Base-by-base conservation (phyloP, 208 protist species). In the Porcisia deanei region DNA sequence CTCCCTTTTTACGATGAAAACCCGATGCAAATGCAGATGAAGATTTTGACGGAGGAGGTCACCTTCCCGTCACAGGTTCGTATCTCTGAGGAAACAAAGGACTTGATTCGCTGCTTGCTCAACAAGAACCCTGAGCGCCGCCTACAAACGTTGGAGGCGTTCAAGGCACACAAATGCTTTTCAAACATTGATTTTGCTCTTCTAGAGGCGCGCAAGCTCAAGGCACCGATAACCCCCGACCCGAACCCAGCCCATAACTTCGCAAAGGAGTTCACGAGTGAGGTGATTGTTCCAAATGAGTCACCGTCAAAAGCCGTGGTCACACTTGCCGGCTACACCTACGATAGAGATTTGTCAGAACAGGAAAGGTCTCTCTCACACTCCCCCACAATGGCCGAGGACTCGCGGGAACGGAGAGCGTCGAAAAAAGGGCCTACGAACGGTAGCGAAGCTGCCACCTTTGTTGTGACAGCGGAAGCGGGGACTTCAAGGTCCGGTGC, bases 1-100 rank as follows among this genome's bases (percentile, higher is more conserved):
- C 88, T 97, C n/a, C 97, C 98, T 4, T 99, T 98, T 79, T 98
- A 96, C 83, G 82, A 89, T 80, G 91, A 98, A 65, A 98, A 97
- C 72, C 75, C 83, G 53, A 87, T 89, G 73, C 79, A 73, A 20
- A 96, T 97, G 89, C 95, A 96, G 76, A 93, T 96, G 39, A 73
- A 89, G 57, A 97, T 98, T 66, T 67, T 98, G 22, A 84, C 72
- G 20, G 85, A 78, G 20, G 81, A 85, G 47, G 79, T 97, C n/a
- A 67, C 67, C 64, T 97, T 97, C 76, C 73, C 77, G 0, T 52
- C 77, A 14, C 83, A 89, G 43, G 76, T 92, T 39, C 73, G 76
- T 6, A 69, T 79, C 25, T 75, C 76, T 10, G 89, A 94, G 63
- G 83, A 88, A 47, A 92, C 86, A 45, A 84, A 94, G 81, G 91